Conservation (phyloP, 208 protist species). For the Porcisia deanei region DNA sequence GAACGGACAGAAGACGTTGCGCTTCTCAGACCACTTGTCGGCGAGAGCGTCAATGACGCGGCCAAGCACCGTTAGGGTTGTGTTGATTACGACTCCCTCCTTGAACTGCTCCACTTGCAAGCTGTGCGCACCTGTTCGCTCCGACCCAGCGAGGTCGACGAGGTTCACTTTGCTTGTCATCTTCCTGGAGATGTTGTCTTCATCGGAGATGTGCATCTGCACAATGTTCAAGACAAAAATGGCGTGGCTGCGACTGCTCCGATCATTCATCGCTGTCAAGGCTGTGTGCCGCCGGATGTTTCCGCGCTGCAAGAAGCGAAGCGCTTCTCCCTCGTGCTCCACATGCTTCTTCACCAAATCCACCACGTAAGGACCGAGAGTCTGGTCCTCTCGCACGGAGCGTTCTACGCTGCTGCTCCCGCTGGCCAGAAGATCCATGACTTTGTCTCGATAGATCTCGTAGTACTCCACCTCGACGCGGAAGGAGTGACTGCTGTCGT, state of each 20-base stretch:
- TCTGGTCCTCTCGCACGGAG: conserved; percentile 64
- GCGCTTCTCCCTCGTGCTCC: conserved; percentile 55
- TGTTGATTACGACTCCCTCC: conserved; percentile 93
- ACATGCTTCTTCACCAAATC: conserved; percentile 63
- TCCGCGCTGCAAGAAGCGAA: conserved; percentile 64
- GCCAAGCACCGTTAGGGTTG: conserved; percentile 87
- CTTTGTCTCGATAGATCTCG: conserved; percentile 94
- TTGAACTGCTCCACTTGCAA: conserved; percentile 66
- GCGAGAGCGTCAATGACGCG: conserved; percentile 88
- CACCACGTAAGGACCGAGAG: conserved; percentile 78
- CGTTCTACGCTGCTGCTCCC: conserved; percentile 44
- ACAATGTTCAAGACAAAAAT: conserved; percentile 82
- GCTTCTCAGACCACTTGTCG: conserved; percentile 43
- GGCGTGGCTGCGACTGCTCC: conserved; percentile 89
- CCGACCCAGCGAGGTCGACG: conserved; percentile 95
- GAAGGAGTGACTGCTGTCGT: conserved; percentile 76
- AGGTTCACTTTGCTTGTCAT: conserved; percentile 88
- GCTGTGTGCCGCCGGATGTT: conserved; percentile 80
- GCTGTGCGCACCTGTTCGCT: conserved; percentile 67
- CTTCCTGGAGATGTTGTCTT: conserved; percentile 34
- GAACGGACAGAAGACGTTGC: conserved; percentile 82
- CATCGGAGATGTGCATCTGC: conserved; percentile 49
- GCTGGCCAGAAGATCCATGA: conserved; percentile 69
- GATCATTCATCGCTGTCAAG: conserved; percentile 89
- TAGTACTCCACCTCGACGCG: conserved; percentile 82